These are phyloP conservation scores for Cutaneotrichosporon cutaneum DNA, from an alignment of 1,284 basidiomycete genomes.

Conservation along the genomic window DNA sequence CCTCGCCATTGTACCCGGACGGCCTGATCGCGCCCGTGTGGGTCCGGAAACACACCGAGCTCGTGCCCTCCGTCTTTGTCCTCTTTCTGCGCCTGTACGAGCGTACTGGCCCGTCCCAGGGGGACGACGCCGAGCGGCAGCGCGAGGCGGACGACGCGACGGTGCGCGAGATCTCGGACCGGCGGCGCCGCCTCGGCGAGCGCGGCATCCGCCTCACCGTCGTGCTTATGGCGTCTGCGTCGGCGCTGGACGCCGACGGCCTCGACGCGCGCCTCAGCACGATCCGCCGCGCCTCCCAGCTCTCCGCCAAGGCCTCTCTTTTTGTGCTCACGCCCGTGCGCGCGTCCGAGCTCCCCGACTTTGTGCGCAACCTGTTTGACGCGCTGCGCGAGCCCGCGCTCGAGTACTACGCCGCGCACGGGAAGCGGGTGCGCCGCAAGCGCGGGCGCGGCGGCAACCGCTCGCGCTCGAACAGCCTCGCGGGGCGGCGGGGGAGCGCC, in stretches of 20 bases:
- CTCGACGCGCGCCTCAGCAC: conserved; percentile 79
- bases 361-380: conserved; percentile 76
- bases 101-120: conserved; percentile 33
- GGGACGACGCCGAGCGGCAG: conserved; percentile 46
- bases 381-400: conserved; percentile 82
- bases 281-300: conserved; percentile 78
- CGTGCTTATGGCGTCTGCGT: conserved; percentile 83
- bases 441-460: conserved; percentile 61
- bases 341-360: conserved; percentile 74
- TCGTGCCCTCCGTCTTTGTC: conserved; percentile 89
- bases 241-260: conserved; percentile 75
- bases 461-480: conserved; percentile 2
- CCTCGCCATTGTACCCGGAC: conserved; percentile 87
- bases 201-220: conserved; percentile 90
- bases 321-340: conserved; percentile 93
- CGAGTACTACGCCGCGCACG: conserved; percentile 90
- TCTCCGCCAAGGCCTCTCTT: conserved; percentile 86
- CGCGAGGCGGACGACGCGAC: conserved; percentile 74
- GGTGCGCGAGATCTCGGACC: conserved; percentile 69
- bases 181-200: conserved; percentile 76
- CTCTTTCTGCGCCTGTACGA: conserved; percentile 82
- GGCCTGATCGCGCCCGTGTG: conserved; percentile 95
- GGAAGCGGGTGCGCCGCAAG: conserved; percentile 85
- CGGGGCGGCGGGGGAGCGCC: background rate
- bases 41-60: conserved; percentile 89